Conservation (phyloP, 495 filamentous ascomycete genomes). For the Aspergillus baeticus region DNA sequence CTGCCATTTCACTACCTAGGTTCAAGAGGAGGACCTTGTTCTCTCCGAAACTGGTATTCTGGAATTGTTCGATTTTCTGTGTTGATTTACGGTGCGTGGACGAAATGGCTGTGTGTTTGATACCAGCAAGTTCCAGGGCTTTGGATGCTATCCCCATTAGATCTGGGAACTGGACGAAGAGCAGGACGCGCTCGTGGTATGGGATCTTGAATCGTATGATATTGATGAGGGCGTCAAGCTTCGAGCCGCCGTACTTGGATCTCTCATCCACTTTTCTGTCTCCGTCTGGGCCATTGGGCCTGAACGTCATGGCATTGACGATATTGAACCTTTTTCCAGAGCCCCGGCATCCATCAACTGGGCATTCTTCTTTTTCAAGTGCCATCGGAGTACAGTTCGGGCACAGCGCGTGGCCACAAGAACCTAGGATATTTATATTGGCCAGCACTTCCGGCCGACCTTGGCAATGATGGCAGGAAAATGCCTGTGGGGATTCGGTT, state of each 20-base stretch:
- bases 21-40: conserved; percentile 65
- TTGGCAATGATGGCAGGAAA: conserved; percentile 31
- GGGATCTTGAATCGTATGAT: conserved; percentile 40
- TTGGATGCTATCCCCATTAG: conserved; percentile 34
- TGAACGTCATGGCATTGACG: conserved; percentile 33
- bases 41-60: conserved; percentile 26
- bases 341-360: conserved; percentile 29
- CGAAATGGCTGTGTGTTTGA: conserved; percentile 32
- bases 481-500: conserved; percentile 1
- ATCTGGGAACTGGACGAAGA: conserved; percentile 53
- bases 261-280: not conserved
- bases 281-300: conserved; percentile 13
- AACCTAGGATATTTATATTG: conserved; percentile 36
- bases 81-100: conserved; percentile 23
- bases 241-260: conserved; percentile 38
- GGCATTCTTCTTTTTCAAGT: conserved; percentile 25
- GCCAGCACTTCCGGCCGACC: conserved; percentile 3
- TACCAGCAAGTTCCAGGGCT: conserved; percentile 29
- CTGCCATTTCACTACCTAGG: conserved; percentile 59
- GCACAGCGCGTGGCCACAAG: conserved; percentile 55
- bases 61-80: conserved; percentile 44
- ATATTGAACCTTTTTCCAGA: conserved; percentile 30
- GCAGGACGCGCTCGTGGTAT: conserved; percentile 43
- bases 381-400: conserved; percentile 27
- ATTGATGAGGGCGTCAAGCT: conserved; percentile 46